Conservation (phyloP, 495 filamentous ascomycete genomes). For the Tuber borchii region DNA sequence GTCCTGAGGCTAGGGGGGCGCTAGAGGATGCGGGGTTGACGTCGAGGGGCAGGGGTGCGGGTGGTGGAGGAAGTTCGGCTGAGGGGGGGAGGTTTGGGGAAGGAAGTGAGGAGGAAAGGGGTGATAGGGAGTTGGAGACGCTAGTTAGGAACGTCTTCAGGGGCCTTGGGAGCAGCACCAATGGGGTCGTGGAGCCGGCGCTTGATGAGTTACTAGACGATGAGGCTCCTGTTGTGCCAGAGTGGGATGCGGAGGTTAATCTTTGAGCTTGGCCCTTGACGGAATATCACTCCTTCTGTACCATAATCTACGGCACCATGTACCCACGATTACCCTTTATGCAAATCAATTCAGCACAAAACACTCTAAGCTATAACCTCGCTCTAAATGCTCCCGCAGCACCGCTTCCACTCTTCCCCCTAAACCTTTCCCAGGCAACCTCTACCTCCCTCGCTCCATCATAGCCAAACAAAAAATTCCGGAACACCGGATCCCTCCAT, state of each 20-base stretch:
- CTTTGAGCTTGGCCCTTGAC: neutral
- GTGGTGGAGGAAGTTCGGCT: slow-evolving; percentile 15
- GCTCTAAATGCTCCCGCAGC: neutral
- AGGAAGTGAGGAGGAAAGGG: slow-evolving; percentile 14
- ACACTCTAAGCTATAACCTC: slow-evolving; percentile 7
- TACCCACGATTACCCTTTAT: neutral
- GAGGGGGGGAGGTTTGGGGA: slow-evolving; percentile 9
- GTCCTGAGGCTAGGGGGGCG: slow-evolving; percentile 10
- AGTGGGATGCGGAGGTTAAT: neutral
- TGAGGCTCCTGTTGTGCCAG: neutral
- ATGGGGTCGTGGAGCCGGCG: neutral
- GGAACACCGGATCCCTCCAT: slow-evolving; percentile 57
- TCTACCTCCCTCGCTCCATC: slow-evolving; percentile 56
- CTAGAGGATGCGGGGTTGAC: slow-evolving; percentile 26
- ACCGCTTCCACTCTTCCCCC: slow-evolving; percentile 28
- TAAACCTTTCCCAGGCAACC: slow-evolving; percentile 44
- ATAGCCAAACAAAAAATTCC: slow-evolving; percentile 58
- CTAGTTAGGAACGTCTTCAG: neutral
- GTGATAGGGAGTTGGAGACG: neutral
- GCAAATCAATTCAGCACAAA: neutral
- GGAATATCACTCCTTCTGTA: neutral
- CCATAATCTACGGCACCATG: neutral
- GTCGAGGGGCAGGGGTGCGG: neutral
- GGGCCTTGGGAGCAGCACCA: neutral
- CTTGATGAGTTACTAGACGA: neutral